These are phyloP conservation scores for Linderina pennispora DNA, from an alignment of 192 early-diverging fungal species.

Conservation along the genomic window DNA sequence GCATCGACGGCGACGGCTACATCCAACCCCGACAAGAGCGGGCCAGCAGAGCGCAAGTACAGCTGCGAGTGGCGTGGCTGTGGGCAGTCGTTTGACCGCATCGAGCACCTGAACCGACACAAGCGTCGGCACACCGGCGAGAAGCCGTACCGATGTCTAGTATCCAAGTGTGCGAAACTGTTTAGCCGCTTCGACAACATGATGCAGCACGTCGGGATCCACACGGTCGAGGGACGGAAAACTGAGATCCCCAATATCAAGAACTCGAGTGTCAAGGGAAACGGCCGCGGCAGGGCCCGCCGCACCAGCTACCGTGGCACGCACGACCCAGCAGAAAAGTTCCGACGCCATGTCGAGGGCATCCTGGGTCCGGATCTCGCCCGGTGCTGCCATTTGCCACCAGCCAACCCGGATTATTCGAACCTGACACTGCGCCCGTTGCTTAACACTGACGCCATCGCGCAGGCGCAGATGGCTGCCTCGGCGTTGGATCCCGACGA, in stretches of 20 bases:
- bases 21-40: constrained; percentile 1
- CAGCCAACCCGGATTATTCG: constrained; percentile 41
- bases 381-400: constrained; percentile 34
- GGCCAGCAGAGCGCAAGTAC: constrained; percentile 33
- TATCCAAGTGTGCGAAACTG: constrained; percentile 55
- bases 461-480: constrained; percentile 6
- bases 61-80: constrained; percentile 42
- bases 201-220: constrained; percentile 76
- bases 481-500: not conserved
- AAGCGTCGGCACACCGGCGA: constrained; percentile 55
- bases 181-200: constrained; percentile 78
- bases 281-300: constrained; percentile 45
- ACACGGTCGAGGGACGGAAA: constrained; percentile 43
- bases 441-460: constrained; percentile 11
- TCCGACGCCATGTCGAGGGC: constrained; percentile 37
- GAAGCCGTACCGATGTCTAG: constrained; percentile 69
- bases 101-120: constrained; percentile 74
- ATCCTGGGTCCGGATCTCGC: constrained; percentile 26
- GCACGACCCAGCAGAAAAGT: constrained; percentile 35
- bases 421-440: constrained; percentile 45
- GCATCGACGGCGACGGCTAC: constrained; percentile 6
- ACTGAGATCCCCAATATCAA: constrained; percentile 48
- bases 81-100: constrained; percentile 61
- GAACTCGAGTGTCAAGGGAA: constrained; percentile 40
- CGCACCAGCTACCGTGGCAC: constrained; percentile 43